Conservation (phyloP, 2,329 filamentous ascomycete species). For the Microcyclospora tardicrescens region DNA sequence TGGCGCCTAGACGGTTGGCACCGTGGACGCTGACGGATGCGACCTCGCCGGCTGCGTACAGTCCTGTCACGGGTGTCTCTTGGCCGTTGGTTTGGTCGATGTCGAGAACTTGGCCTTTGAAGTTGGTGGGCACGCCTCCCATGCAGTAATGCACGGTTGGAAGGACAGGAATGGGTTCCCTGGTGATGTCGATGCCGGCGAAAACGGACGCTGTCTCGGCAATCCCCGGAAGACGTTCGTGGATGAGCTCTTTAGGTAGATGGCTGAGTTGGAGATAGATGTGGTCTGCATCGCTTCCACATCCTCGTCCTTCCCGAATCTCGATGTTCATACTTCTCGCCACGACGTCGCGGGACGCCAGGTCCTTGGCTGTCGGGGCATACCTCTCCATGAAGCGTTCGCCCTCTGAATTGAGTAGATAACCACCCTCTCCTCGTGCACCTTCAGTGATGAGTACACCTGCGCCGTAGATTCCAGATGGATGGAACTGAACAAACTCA, state of each 20-base stretch:
- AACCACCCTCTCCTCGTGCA: slow-evolving; percentile 37
- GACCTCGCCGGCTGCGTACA: slow-evolving; percentile 37
- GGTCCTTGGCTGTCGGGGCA: slow-evolving; percentile 37
- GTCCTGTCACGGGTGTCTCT: slow-evolving; percentile 31
- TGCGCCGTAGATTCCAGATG: slow-evolving; percentile 38
- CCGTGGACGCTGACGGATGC: slow-evolving; percentile 39
- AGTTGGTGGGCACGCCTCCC: slow-evolving; percentile 40
- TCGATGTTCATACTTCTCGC: slow-evolving; percentile 38
- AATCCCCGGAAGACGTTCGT: slow-evolving; percentile 36
- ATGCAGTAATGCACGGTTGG: slow-evolving; percentile 42
- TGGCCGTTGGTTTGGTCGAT: slow-evolving; percentile 24
- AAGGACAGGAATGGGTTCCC: slow-evolving; percentile 36
- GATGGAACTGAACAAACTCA: slow-evolving; percentile 41
- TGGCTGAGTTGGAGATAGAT: slow-evolving; percentile 37
- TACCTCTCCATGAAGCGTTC: slow-evolving; percentile 42
- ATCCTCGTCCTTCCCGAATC: slow-evolving; percentile 34
- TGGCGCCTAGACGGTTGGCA: slow-evolving; percentile 36
- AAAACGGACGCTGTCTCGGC: slow-evolving; percentile 40
- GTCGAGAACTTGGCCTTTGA: slow-evolving; percentile 34
- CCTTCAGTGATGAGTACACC: slow-evolving; percentile 40
- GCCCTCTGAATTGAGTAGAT: slow-evolving; percentile 36
- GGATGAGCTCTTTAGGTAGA: slow-evolving; percentile 34
- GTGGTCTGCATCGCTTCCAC: slow-evolving; percentile 34
- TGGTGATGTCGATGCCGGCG: slow-evolving; percentile 37
- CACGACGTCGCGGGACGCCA: slow-evolving; percentile 37